Conservation (phyloP, 1,139 yeast species). For the Pichiaceae sp. region DNA sequence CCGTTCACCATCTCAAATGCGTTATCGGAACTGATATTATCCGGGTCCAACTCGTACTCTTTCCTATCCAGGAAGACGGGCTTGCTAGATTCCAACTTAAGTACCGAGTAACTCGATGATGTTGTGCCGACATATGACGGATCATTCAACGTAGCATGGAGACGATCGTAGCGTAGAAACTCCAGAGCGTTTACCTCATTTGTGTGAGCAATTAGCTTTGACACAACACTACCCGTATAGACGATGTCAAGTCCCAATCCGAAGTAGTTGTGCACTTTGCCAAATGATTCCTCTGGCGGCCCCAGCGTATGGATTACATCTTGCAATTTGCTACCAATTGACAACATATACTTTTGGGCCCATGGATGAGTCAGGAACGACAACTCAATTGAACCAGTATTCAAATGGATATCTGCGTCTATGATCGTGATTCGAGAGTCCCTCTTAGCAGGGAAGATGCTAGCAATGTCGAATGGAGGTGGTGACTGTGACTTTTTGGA, state of each 20-base stretch:
- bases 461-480: no score
- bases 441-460: no score
- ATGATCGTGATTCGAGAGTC: no score
- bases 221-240: slow-evolving; percentile 31
- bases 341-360: no score
- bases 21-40: slow-evolving; percentile 14
- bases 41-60: slow-evolving; percentile 35
- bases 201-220: slow-evolving; percentile 40
- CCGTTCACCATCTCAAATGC: slow-evolving; percentile 21
- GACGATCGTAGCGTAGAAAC: slow-evolving; percentile 39
- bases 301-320: slow-evolving; percentile 40
- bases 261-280: slow-evolving; percentile 48
- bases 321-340: slow-evolving; percentile 35
- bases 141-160: no score
- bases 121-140: no score
- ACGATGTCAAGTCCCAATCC: slow-evolving; percentile 44
- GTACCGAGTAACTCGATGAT: no score
- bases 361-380: no score
- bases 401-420: no score
- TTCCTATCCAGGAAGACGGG: slow-evolving; percentile 40
- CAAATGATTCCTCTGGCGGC: slow-evolving; percentile 44
- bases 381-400: no score
- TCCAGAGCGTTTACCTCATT: slow-evolving; percentile 41
- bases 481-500: no score
- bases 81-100: slow-evolving; percentile 7